Base-by-base conservation (phyloP, 768 basidiomycete species). In the Trametes cinnabarina region DNA sequence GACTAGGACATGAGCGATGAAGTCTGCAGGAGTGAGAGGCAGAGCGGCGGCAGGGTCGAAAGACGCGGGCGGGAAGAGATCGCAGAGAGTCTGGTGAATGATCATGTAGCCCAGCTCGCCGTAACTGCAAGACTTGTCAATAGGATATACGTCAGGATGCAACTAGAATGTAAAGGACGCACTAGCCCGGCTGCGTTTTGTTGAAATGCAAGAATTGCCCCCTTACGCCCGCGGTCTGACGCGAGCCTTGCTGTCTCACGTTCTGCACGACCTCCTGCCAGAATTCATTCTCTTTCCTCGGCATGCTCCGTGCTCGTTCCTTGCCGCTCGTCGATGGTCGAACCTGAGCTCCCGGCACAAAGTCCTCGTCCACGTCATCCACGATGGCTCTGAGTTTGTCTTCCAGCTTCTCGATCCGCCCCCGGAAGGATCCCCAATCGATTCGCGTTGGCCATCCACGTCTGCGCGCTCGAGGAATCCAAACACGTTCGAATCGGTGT, bases 181-280 rank as follows among this genome's bases (percentile, higher is more conserved):
- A 96, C 93, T 94, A 96, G 74, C 94, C 93, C 25, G 93, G 92
- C 65, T 92, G 89, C 4, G 84, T 83, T 73, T 85, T 88, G 63
- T 91, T 83, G 65, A 95, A 95, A 63, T 76, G 89, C 17, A 82
- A 79, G 64, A 87, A 92, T 65, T 94, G 92, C 1, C 83, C 89
- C 43, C 79, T 81, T 47, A 90, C 81, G 40, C 90, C 86, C 1
- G 80, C 78, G 17, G 83, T 83, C 12, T 82, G 82, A 47, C 85
- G 81, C 26, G 82, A 79, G 0, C 91, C 92, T 56, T 85, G 84
- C 62, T 74, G 71, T 69, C 81, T 82, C 46, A 92, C 76, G 57
- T 86, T 85, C 47, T 76, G 76, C 69, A 84, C 76, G 8, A 86
- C 71, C 32, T 90, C 87, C 40, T 66, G 73, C 89, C 89, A 94